Conservation (phyloP, 2,329 filamentous ascomycete species). For the Calycina marina region DNA sequence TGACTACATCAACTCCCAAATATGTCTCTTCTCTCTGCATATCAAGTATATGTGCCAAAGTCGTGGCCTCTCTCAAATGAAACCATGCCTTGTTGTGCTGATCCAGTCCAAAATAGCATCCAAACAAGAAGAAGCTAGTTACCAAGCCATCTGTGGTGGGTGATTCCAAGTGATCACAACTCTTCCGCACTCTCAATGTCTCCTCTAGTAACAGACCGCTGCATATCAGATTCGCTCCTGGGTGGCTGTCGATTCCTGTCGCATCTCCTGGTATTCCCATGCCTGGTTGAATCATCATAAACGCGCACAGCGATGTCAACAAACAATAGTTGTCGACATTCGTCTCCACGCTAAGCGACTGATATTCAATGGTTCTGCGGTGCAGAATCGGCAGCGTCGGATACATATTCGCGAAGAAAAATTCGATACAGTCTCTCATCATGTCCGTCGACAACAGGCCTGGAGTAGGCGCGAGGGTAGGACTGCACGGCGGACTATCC, state of each 20-base stretch:
- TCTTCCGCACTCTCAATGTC: conserved; percentile 46
- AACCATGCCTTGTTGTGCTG: conserved; percentile 68
- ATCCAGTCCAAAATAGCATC: conserved; percentile 55
- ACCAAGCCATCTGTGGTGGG: conserved; percentile 44
- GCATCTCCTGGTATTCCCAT: conserved; percentile 47
- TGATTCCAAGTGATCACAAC: conserved; percentile 42
- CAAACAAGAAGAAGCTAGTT: conserved; percentile 70
- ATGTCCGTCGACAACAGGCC: conserved; percentile 46
- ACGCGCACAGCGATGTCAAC: conserved; percentile 48
- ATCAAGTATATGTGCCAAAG: conserved; percentile 45
- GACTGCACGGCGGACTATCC: conserved; percentile 31
- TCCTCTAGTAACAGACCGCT: conserved; percentile 56
- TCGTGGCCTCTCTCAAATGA: conserved; percentile 62
- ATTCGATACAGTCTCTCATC: conserved; percentile 50
- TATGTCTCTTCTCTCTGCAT: conserved; percentile 53
- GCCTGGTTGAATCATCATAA: conserved; percentile 55
- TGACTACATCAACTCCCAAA: conserved; percentile 38
- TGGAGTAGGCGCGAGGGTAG: conserved; percentile 37
- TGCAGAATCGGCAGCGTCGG: conserved; percentile 47
- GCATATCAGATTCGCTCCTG: conserved; percentile 42
- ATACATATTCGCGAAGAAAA: conserved; percentile 56
- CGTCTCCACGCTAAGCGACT: conserved; percentile 45
- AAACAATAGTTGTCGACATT: conserved; percentile 50
- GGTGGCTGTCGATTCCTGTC: conserved; percentile 39
- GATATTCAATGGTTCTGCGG: conserved; percentile 40